Evolutionary conservation across 768 basidiomycete genomes (phyloP), one percentile per base, ranked within the genome.

Genomic region (Termitomyces sp.): DNA sequence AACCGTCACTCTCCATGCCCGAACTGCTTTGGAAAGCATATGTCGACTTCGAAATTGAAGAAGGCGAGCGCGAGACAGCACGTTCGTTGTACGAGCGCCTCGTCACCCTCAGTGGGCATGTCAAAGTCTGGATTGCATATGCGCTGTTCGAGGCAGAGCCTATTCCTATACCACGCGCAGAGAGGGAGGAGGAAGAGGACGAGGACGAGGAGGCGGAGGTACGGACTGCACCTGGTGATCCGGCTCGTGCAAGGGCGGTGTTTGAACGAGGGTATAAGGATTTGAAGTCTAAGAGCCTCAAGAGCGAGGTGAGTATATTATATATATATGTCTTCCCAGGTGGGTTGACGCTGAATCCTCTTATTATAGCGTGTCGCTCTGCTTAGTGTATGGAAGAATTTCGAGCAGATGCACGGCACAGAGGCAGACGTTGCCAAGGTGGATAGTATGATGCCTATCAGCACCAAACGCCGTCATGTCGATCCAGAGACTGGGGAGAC

Each of bases 41-140:
- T 74, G 92, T 98, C 75, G 96, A 98, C 74, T 97, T 97, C 67
- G 96, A 98, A 75, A 87, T 89, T 59, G 91, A 92, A 62, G 94
- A 97, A 73, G 94, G 94, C 67, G 95, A 98, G 65, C 86, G 94
- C 44, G 91, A 91, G 60, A 82, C 85, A 16, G 90, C 92, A 1
- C 81, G 96, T n/a, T 80, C 81, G 7, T 71, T 98, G 44, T 98
- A 97, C 71, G 96, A 98, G 76, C 85, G 95, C 20, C 82, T 98
- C 20, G 81, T 97, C 52, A 76, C 84, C 36, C 79, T 91, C 53
- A 96, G 94, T 65, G 92, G 92, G 4, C 96, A 98, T 71, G 91
- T 94, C 76, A 98, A 98, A 76, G 94, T 96, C 20, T 98, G 95
- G 94, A 92, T 97, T 58, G 88, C 94, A 57, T 98, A 90, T 73